Percentiles rank a stretch among this genome's conserved stretches.
Conservation (phyloP, 1,139 yeast species). For the Lodderomyces elongisporus region DNA sequence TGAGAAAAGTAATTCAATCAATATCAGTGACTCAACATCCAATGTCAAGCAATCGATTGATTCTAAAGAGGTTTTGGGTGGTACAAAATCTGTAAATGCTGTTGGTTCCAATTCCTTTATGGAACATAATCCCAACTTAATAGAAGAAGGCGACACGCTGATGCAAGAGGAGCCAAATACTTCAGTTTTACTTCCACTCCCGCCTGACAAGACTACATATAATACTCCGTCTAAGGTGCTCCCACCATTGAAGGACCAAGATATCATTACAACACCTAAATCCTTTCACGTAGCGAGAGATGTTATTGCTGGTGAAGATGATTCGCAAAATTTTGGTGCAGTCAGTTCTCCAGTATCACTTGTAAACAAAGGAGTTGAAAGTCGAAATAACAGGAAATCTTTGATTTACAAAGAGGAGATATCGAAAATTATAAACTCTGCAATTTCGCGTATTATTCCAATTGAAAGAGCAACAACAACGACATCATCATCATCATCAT, state of each 20-base stretch:
- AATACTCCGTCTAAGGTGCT: constrained; percentile 43
- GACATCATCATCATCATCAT: not conserved
- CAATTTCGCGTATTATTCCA: no score
- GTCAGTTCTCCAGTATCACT: not conserved
- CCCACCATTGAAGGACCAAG: constrained; percentile 44
- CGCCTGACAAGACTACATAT: constrained; percentile 19
- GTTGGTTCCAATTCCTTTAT: no score
- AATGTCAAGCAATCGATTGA: no score
- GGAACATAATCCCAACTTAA: constrained; percentile 2
- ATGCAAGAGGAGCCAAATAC: constrained; percentile 14
- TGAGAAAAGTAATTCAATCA: not conserved
- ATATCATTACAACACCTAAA: constrained; percentile 39
- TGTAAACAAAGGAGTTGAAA: no score
- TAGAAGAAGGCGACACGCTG: constrained; percentile 9
- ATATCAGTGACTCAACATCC: not conserved
- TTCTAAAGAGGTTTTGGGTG: no score
- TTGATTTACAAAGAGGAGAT: no score
- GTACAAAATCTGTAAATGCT: no score
- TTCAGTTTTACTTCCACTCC: constrained; percentile 13
- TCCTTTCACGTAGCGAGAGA: constrained; percentile 40
- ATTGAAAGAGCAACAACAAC: not conserved
- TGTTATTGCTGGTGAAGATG: constrained; percentile 35
- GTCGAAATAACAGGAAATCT: no score
- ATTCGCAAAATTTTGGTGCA: constrained; percentile 18
- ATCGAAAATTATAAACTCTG: no score